phyloP scores from a whole-genome alignment of 805 yeast species.

The Lachancea mirantina region DNA sequence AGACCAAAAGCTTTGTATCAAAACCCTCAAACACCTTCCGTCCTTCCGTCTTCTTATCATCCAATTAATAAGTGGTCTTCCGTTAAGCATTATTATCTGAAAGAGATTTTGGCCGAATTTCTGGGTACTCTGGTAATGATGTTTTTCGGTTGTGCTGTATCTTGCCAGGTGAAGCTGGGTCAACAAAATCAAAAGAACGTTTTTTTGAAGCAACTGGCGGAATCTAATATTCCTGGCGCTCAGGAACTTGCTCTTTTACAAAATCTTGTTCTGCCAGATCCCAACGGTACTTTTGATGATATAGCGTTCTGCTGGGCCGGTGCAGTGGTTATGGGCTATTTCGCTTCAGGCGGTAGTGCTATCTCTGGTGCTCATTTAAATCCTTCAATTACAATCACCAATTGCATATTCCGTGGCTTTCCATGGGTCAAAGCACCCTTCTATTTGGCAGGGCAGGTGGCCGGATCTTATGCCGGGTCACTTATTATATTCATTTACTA shows the following conservation, averaged over 20 bases:
- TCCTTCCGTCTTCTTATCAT: conserved; percentile 32
- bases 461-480: conserved; percentile 45
- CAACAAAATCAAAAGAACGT: conserved; percentile 18
- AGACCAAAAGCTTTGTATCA: conserved; percentile 33
- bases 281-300: conserved; percentile 37
- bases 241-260: conserved; percentile 9
- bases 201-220: conserved; percentile 9
- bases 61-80: conserved; percentile 33
- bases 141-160: conserved; percentile 42
- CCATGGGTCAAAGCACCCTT: conserved; percentile 42
- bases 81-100: conserved; percentile 29
- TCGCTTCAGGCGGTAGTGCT: conserved; percentile 42
- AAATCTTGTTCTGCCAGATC: conserved; percentile 17
- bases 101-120: conserved; percentile 48
- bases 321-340: conserved; percentile 46
- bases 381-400: conserved; percentile 44
- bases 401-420: conserved; percentile 44
- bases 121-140: conserved; percentile 43
- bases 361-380: conserved; percentile 53
- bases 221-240: conserved; percentile 9
- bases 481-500: conserved; percentile 40
- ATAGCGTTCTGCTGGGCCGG: conserved; percentile 48
- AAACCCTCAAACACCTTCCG: conserved; percentile 34
- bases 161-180: conserved; percentile 39
- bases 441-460: conserved; percentile 40